Conservation (phyloP, 306 rosid genomes). For the Acacia crassicarpa region DNA sequence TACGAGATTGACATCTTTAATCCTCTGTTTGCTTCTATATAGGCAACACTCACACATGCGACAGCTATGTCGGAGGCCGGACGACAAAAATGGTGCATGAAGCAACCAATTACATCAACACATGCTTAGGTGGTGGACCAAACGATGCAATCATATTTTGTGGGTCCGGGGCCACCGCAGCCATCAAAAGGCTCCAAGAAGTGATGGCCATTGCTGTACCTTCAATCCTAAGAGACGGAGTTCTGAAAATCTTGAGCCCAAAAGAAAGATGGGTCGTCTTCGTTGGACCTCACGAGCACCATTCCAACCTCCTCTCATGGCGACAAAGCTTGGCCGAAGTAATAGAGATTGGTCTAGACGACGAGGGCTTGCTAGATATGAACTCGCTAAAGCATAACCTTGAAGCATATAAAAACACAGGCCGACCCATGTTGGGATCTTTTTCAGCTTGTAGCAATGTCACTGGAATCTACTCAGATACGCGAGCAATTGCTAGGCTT, state of each 20-base stretch:
- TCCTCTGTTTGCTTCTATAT: neutral
- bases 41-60: constrained; percentile 83
- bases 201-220: constrained; percentile 78
- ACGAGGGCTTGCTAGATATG: constrained; percentile 60
- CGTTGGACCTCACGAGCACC: constrained; percentile 87
- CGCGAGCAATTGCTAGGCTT: constrained; percentile 68
- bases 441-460: constrained; percentile 93
- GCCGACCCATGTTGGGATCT: constrained; percentile 77
- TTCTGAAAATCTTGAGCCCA: constrained; percentile 28
- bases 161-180: constrained; percentile 82
- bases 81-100: constrained; percentile 69
- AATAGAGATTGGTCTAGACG: constrained; percentile 68
- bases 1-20: neutral
- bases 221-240: constrained; percentile 57
- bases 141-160: constrained; percentile 67
- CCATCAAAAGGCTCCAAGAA: constrained; percentile 85
- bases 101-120: constrained; percentile 61
- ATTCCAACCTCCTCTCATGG: constrained; percentile 89
- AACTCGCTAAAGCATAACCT: constrained; percentile 51
- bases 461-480: constrained; percentile 69
- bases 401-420: constrained; percentile 38
- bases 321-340: constrained; percentile 79
- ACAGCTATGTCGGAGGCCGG: constrained; percentile 69
- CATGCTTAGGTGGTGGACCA: constrained; percentile 65
- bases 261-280: constrained; percentile 87